These are phyloP conservation scores for Sporopachydermia lactativora DNA, from an alignment of 805 yeast species.

Conservation along the genomic window DNA sequence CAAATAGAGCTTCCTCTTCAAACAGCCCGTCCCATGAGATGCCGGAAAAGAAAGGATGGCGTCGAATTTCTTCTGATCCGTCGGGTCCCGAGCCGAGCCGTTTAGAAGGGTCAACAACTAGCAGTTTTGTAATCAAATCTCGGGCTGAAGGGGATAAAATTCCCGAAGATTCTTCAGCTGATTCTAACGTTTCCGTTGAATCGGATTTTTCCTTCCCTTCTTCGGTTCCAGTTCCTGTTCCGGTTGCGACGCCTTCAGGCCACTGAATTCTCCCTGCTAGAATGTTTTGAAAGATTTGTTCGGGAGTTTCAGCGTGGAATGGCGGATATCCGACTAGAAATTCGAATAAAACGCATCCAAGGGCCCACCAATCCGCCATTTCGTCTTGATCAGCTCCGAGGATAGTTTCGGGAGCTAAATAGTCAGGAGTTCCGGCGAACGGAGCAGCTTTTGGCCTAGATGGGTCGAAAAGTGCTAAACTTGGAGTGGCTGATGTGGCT, in stretches of 20 bases:
- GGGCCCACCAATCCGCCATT: constrained; percentile 97
- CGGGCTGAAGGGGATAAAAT: constrained; percentile 53
- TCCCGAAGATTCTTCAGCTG: too few relatives aligned
- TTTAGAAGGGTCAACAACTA: constrained; percentile 45
- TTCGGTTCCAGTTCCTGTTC: constrained; percentile 38
- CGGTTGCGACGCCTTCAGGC: constrained; percentile 55
- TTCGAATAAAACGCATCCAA: constrained; percentile 91
- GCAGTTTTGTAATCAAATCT: constrained; percentile 52
- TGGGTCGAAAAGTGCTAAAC: constrained; percentile 77
- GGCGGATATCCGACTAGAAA: constrained; percentile 91
- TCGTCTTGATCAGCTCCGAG: constrained; percentile 72
- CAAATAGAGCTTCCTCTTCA: constrained; percentile 56
- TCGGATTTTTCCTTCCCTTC: too few relatives aligned
- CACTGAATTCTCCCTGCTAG: constrained; percentile 62
- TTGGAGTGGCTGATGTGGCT: too few relatives aligned
- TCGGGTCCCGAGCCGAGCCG: constrained; percentile 51
- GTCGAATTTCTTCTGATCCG: constrained; percentile 67
- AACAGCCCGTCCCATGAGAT: constrained; percentile 67
- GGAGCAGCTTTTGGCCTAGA: constrained; percentile 36
- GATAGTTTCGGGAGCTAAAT: constrained; percentile 93
- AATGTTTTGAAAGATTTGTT: constrained; percentile 71
- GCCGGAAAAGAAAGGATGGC: constrained; percentile 62
- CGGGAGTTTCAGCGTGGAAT: constrained; percentile 72
- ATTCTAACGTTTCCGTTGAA: too few relatives aligned
- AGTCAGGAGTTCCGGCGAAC: constrained; percentile 96